Conservation (phyloP, 2,329 filamentous ascomycete genomes). For the Aspergillus costaricaensis region DNA sequence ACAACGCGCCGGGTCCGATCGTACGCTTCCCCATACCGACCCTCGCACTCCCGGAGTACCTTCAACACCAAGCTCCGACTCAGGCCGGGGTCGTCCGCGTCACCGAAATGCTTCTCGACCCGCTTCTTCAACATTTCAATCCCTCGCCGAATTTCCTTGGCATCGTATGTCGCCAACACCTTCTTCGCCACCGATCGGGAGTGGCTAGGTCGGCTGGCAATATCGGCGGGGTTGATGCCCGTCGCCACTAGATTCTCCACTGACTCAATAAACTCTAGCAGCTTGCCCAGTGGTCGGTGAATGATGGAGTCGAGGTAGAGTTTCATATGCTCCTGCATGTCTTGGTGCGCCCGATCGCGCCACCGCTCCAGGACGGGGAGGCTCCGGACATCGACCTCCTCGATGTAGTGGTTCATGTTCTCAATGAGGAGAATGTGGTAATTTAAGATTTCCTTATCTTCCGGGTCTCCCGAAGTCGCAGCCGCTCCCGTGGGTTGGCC, state of each 20-base stretch:
- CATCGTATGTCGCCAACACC: constrained; percentile 75
- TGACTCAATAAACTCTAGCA: constrained; percentile 88
- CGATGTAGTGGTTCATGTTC: constrained; percentile 97
- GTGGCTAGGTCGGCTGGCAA: constrained; percentile 81
- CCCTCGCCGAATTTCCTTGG: constrained; percentile 83
- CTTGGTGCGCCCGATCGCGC: constrained; percentile 73
- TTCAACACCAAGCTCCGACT: constrained; percentile 61
- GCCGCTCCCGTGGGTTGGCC: constrained; percentile 56
- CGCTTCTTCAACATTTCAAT: constrained; percentile 85
- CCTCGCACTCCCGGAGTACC: constrained; percentile 62
- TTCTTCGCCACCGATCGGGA: constrained; percentile 83
- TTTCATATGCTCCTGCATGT: constrained; percentile 83
- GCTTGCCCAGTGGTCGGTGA: constrained; percentile 81
- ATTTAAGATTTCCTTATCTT: constrained; percentile 96
- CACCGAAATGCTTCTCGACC: constrained; percentile 96
- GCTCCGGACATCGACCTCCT: constrained; percentile 77
- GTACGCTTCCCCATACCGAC: constrained; percentile 55
- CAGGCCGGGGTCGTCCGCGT: constrained; percentile 73
- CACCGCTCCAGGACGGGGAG: constrained; percentile 80
- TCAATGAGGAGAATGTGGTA: constrained; percentile 97
- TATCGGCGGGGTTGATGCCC: constrained; percentile 56
- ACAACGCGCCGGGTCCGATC: constrained; percentile 53
- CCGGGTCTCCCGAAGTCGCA: constrained; percentile 61
- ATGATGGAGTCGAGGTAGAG: constrained; percentile 88
- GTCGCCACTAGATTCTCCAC: constrained; percentile 71